Conservation (phyloP, 306 rosid species). For the Fragaria ananassa region DNA sequence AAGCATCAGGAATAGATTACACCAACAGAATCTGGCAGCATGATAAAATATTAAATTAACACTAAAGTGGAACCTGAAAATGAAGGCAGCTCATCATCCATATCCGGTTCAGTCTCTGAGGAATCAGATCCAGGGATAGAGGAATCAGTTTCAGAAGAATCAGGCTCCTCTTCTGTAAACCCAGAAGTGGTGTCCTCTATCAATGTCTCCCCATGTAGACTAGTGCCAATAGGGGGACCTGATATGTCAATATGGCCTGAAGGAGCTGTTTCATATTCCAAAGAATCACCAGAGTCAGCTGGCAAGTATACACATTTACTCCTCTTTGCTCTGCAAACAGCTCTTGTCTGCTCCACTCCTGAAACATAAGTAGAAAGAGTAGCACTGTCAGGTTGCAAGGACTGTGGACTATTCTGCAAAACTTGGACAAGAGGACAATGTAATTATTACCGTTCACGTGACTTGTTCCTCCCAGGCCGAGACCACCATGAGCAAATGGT, state of each 20-base stretch:
- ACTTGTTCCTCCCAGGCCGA: constrained; percentile 33
- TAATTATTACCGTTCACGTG: constrained; percentile 35
- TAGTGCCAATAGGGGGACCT: constrained; percentile 46
- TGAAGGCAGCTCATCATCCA: constrained; percentile 59
- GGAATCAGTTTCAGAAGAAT: constrained; percentile 67
- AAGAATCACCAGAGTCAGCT: constrained; percentile 73
- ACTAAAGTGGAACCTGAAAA: constrained; percentile 62
- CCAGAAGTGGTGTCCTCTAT: constrained; percentile 72
- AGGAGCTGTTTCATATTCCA: constrained; percentile 56
- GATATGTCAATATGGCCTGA: constrained; percentile 48
- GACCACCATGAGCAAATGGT: constrained; percentile 34
- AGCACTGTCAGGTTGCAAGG: constrained; percentile 37
- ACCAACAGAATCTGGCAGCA: neutral
- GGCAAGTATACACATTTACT: constrained; percentile 58
- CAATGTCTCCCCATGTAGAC: constrained; percentile 44
- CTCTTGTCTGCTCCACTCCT: constrained; percentile 55
- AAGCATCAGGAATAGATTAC: neutral
- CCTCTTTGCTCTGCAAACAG: constrained; percentile 59
- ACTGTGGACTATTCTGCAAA: constrained; percentile 25
- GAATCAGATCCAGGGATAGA: constrained; percentile 66
- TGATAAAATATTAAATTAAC: neutral
- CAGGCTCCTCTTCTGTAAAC: constrained; percentile 54
- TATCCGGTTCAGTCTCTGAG: constrained; percentile 70
- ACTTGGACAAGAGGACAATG: constrained; percentile 29
- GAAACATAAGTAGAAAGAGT: constrained; percentile 41